Evolutionary conservation across 2,329 filamentous ascomycete species (phyloP).

Genomic region (Paecilomyces formosus): DNA sequence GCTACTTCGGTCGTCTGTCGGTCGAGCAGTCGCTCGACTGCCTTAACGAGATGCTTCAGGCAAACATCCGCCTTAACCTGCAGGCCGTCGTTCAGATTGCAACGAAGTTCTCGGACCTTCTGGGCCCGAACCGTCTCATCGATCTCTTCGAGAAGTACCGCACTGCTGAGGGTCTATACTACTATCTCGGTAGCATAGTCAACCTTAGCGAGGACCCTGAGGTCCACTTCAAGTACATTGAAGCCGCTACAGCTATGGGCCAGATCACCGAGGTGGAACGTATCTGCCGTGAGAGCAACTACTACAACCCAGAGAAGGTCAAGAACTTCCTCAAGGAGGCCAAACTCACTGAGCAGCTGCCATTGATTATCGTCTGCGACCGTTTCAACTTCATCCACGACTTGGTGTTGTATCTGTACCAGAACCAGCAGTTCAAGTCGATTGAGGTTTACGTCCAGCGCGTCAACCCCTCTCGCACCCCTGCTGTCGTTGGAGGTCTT

Average conservation of each 20-base stretch:
- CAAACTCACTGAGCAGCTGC: constrained; percentile 81
- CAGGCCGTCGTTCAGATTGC: constrained; percentile 91
- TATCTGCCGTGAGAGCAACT: constrained; percentile 88
- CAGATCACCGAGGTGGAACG: constrained; percentile 96
- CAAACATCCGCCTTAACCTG: constrained; percentile 94
- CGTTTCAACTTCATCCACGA: constrained; percentile 99
- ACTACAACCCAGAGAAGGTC: constrained; percentile 87
- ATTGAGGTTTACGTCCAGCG: constrained; percentile 98
- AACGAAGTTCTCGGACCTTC: constrained; percentile 94
- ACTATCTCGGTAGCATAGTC: constrained; percentile 96
- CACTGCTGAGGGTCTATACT: constrained; percentile 93
- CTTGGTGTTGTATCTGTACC: constrained; percentile 90
- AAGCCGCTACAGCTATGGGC: constrained; percentile 87
- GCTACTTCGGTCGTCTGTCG: constrained; percentile 88
- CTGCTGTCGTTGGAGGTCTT: constrained; percentile 85
- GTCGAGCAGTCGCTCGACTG: constrained; percentile 93
- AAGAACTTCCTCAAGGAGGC: constrained; percentile 99
- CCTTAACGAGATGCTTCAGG: constrained; percentile 90
- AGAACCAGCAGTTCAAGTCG: constrained; percentile 98
- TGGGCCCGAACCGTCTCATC: constrained; percentile 80
- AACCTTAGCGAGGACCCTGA: constrained; percentile 93
- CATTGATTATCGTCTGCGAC: constrained; percentile 96
- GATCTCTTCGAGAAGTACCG: constrained; percentile 97
- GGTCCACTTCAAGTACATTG: constrained; percentile 98
- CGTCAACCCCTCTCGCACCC: constrained; percentile 85